These are phyloP conservation scores for Schizosaccharomyces octosporus DNA, from an alignment of 805 yeast species.

Conservation along the genomic window DNA sequence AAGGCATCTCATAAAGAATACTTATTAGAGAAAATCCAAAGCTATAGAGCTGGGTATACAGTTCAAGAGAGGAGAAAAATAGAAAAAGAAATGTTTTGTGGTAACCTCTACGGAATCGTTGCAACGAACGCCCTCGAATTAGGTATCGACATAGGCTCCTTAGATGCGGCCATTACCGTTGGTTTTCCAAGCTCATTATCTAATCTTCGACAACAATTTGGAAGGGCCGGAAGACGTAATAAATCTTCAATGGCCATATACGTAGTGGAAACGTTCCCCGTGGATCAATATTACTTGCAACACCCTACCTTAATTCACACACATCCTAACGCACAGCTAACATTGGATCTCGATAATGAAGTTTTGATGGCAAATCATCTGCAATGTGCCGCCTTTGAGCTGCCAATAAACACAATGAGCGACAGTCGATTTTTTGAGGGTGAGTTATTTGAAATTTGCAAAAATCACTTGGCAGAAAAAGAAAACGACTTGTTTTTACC, in stretches of 20 bases:
- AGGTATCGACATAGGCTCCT: slow-evolving; percentile 81
- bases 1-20: slow-evolving; percentile 19
- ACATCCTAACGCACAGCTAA: slow-evolving; percentile 30
- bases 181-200: slow-evolving; percentile 80
- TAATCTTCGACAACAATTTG: slow-evolving; percentile 84
- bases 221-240: slow-evolving; percentile 82
- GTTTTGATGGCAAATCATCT: slow-evolving; percentile 56
- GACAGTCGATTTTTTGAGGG: slow-evolving; percentile 37
- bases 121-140: slow-evolving; percentile 90
- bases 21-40: slow-evolving; percentile 40
- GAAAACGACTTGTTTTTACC: slow-evolving; percentile 24
- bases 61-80: slow-evolving; percentile 65
- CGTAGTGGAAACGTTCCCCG: slow-evolving; percentile 61
- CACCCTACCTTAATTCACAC: slow-evolving; percentile 37
- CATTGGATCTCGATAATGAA: slow-evolving; percentile 34
- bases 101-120: slow-evolving; percentile 59
- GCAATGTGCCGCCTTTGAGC: slow-evolving; percentile 84
- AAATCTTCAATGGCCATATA: slow-evolving; percentile 65
- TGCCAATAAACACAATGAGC: slow-evolving; percentile 30
- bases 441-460: slow-evolving; percentile 15
- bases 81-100: slow-evolving; percentile 75
- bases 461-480: slow-evolving; percentile 13
- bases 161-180: slow-evolving; percentile 76
- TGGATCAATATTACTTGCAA: slow-evolving; percentile 60
- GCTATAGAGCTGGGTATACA: slow-evolving; percentile 88